Percentiles rank a stretch among this genome's conserved stretches.
These are phyloP conservation scores for Tuber brumale DNA, from an alignment of 495 filamentous ascomycete genomes.

Conservation along the genomic window DNA sequence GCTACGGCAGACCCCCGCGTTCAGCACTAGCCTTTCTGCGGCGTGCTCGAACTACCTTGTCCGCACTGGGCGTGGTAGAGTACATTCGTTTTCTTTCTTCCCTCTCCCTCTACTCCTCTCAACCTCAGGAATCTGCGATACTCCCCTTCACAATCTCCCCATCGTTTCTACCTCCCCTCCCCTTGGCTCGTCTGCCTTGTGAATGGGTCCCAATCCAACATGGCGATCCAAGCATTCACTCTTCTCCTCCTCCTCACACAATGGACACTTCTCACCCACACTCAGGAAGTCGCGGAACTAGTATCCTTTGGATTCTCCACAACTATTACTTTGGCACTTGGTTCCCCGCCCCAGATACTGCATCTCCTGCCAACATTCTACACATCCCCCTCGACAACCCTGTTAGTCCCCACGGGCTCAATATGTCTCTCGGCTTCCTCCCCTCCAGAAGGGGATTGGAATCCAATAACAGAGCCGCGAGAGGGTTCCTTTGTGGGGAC, in stretches of 20 bases:
- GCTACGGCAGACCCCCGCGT: not conserved
- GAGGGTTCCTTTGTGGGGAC: constrained; percentile 23
- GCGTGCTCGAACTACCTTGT: not conserved
- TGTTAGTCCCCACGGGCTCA: constrained; percentile 19
- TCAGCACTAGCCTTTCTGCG: not conserved
- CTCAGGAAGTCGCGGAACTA: not conserved
- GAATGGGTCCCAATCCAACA: not conserved
- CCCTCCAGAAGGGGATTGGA: constrained; percentile 22
- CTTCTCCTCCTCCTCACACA: not conserved
- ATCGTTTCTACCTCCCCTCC: not conserved
- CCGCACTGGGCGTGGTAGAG: not conserved
- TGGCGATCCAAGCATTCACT: not conserved
- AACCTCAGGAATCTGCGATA: not conserved
- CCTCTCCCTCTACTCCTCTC: not conserved
- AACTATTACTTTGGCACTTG: not conserved
- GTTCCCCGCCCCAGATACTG: constrained; percentile 26
- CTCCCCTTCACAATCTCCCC: not conserved
- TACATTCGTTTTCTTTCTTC: not conserved
- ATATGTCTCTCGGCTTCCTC: constrained; percentile 16
- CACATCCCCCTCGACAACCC: constrained; percentile 25
- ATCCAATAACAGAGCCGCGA: constrained; percentile 24
- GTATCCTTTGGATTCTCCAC: not conserved
- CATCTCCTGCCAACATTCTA: constrained; percentile 31
- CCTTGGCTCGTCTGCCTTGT: not conserved
- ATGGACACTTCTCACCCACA: not conserved